A percentile compares a stretch with the other conserved stretches of the same genome.
Evolutionary conservation across 2,329 filamentous ascomycete genomes (phyloP).

Genomic region (Cryphonectria japonica): DNA sequence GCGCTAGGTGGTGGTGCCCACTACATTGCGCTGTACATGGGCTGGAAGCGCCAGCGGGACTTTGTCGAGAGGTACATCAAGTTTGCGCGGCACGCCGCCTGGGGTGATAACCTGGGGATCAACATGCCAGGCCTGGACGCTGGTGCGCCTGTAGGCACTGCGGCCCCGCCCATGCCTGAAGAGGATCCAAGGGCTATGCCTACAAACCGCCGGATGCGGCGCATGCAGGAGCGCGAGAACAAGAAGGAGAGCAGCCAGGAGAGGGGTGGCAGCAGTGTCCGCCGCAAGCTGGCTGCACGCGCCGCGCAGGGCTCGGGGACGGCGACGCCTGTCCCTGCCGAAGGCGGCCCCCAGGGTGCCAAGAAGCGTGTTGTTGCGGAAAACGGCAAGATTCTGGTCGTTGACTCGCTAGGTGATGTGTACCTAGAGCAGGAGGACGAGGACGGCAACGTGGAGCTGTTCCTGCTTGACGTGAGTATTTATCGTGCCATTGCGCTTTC

Average conservation of each 20-base stretch:
- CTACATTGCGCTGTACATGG: constrained; percentile 82
- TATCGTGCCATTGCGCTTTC: background rate
- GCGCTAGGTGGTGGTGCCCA: constrained; percentile 83
- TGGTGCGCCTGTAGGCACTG: constrained; percentile 33
- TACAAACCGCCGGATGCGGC: constrained; percentile 83
- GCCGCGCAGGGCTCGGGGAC: constrained; percentile 47
- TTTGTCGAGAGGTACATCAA: constrained; percentile 92
- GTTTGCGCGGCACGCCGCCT: constrained; percentile 84
- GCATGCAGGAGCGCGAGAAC: constrained; percentile 83
- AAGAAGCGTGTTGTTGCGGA: constrained; percentile 89
- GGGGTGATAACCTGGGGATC: constrained; percentile 80
- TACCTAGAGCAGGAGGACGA: constrained; percentile 92
- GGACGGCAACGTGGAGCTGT: constrained; percentile 82
- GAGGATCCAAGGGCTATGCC: constrained; percentile 51
- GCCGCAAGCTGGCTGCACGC: constrained; percentile 42
- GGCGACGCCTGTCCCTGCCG: constrained; percentile 58
- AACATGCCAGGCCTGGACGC: constrained; percentile 61
- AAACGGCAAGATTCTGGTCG: constrained; percentile 93
- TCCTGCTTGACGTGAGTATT: constrained; percentile 78
- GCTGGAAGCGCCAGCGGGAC: constrained; percentile 86
- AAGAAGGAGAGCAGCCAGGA: constrained; percentile 70
- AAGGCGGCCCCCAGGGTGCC: constrained; percentile 68
- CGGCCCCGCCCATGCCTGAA: constrained; percentile 49
- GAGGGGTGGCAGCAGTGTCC: constrained; percentile 43
- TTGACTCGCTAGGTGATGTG: constrained; percentile 89